Conservation (phyloP, 495 filamentous ascomycete genomes). For the Talaromyces thailandensis region DNA sequence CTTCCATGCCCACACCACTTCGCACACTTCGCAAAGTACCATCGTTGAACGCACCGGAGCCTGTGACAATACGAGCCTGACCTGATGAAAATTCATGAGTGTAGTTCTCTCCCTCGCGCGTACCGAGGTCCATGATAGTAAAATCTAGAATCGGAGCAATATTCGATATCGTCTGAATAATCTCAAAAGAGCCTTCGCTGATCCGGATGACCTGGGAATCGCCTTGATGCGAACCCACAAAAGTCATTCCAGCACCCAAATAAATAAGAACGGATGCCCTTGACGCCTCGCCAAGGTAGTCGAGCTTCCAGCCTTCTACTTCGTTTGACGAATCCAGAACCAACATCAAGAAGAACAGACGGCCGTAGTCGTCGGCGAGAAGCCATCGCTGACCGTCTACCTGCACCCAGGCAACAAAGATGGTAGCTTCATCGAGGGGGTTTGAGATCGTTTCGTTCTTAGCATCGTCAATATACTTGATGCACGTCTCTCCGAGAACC, state of each 20-base stretch:
- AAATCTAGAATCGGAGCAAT: constrained; percentile 91
- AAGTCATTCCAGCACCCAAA: constrained; percentile 64
- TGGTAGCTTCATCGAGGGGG: constrained; percentile 58
- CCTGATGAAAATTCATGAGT: constrained; percentile 89
- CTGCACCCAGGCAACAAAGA: constrained; percentile 83
- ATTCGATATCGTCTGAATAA: constrained; percentile 73
- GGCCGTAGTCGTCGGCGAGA: constrained; percentile 83
- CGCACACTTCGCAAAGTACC: constrained; percentile 81
- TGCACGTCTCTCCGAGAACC: constrained; percentile 74
- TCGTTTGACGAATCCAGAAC: constrained; percentile 51
- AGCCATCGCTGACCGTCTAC: constrained; percentile 74
- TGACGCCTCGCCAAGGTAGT: constrained; percentile 60
- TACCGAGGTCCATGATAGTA: constrained; percentile 89
- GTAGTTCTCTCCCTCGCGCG: constrained; percentile 63
- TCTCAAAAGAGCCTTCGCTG: constrained; percentile 41
- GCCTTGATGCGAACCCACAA: constrained; percentile 85
- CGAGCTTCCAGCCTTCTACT: constrained; percentile 58
- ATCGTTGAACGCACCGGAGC: constrained; percentile 78
- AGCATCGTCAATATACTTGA: constrained; percentile 72
- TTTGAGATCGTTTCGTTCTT: constrained; percentile 52
- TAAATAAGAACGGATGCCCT: constrained; percentile 71
- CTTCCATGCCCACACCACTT: constrained; percentile 89
- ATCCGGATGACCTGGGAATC: constrained; percentile 79
- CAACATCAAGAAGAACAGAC: constrained; percentile 70
- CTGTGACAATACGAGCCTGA: constrained; percentile 87